Evolutionary conservation across 257 asterid genomes (phyloP), one percentile per base, ranked within the genome.

Genomic region (Striga asiatica): DNA sequence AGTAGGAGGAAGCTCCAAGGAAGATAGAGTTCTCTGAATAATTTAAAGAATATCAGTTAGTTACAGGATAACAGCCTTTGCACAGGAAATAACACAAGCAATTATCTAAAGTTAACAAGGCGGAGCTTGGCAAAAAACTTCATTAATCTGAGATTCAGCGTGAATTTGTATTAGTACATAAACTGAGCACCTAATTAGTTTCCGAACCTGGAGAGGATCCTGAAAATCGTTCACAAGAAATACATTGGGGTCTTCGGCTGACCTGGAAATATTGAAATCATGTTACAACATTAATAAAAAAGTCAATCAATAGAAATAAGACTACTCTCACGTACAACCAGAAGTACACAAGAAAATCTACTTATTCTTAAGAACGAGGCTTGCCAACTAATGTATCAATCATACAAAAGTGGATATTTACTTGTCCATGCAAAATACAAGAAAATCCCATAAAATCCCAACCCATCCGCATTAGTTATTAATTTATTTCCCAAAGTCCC

Each of bases 161-260:
- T 50, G 49, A 13, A 47, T 16, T 25, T 11, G 38, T 39, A 8
- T 18, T 31, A 58, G 58, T 19, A 27, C 43, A 50, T 60, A 59
- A 55, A 46, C 67, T 16, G 21, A 42, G 64, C 56, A 53, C 55
- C 39, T 35, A 34, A 55, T 60, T 49, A 51, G 39, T 28, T 59
- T 23, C 43, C 67, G 60, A 64, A 92, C 98, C 98, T 92, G 99
- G 49, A 92, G 93, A 51, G 94, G 99, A 74, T 76, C 84, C 66
- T 79, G 87, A 58, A 85, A 78, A 76, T 92, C 97, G 63, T 92
- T 92, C 69, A 92, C 97, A 56, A 92, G 91, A 73, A 84, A 88
- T 32, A 85, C 87, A 71, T 92, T 92, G 58, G 97, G 85, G 70
- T 92, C 99, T 70, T 88, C 95, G 35, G 82, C 85, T 37, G 99